These are phyloP conservation scores for Solanum appendiculatum DNA, from an alignment of 257 asterid species.

Conservation along the genomic window DNA sequence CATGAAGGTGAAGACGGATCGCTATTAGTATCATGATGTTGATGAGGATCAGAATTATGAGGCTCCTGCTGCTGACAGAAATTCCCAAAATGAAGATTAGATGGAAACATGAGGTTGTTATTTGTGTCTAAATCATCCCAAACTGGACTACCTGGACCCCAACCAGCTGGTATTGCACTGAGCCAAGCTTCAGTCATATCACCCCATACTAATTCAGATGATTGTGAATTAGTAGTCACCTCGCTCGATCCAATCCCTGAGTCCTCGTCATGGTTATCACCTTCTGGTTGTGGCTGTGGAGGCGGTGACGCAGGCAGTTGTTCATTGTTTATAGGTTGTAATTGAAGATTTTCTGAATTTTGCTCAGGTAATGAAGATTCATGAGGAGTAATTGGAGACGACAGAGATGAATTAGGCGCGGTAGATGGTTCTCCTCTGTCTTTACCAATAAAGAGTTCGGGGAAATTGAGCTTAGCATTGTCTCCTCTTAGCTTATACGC, in stretches of 20 bases:
- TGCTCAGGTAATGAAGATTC: background rate
- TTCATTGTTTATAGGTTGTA: background rate
- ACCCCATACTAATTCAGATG: slow-evolving; percentile 76
- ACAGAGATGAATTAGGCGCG: background rate
- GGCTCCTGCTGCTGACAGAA: slow-evolving; percentile 24
- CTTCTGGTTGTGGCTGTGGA: background rate
- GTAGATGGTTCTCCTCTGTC: slow-evolving; percentile 1
- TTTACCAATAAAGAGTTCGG: slow-evolving; percentile 62
- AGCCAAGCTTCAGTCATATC: slow-evolving; percentile 65
- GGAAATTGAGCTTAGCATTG: slow-evolving; percentile 79
- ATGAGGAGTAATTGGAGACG: slow-evolving; percentile 9
- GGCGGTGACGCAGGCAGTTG: background rate
- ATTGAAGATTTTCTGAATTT: background rate
- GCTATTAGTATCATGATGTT: slow-evolving; percentile 8
- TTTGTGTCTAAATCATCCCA: slow-evolving; percentile 75
- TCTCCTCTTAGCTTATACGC: slow-evolving; percentile 83
- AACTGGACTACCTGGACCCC: slow-evolving; percentile 87
- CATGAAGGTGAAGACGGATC: slow-evolving; percentile 28
- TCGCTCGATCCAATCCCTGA: slow-evolving; percentile 22
- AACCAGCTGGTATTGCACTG: slow-evolving; percentile 56
- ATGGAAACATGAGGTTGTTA: slow-evolving; percentile 47
- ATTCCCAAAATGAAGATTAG: slow-evolving; percentile 50
- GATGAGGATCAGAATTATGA: slow-evolving; percentile 21
- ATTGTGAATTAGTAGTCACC: slow-evolving; percentile 11
- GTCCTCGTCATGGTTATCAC: slow-evolving; percentile 13